Evolutionary conservation across 2,329 filamentous ascomycete genomes (phyloP), one percentile per base, ranked within the genome.

Genomic region (Hymenoscyphus fraxineus): DNA sequence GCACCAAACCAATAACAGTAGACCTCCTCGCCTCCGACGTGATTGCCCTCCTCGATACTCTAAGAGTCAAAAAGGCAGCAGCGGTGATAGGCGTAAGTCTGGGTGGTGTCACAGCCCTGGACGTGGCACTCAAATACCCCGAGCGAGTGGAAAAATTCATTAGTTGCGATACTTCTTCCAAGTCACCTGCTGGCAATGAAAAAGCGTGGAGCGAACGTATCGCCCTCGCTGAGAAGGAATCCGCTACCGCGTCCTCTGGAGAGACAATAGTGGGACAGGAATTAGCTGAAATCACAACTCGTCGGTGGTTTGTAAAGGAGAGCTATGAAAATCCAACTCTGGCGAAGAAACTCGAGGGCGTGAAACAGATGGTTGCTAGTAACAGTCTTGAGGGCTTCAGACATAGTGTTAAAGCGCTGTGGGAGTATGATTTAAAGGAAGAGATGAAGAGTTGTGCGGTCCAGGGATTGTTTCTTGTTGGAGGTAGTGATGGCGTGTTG

Each of bases 131-230:
- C 60, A 81, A 81, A 51, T 83, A 91, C 71, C 88, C 90, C 0
- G 67, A 78, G 0, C 81, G 85, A 55, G 77, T 92, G 15, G 74
- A 71, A 1, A 81, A 80, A 6, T 90, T 93, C 74, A 80, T 94
- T 27, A 83, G 88, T 3, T 93, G 91, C 76, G 91, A 95, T 76
- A 96, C 92, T 73, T 94, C 93, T 76, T 83, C 85, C 7, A 82
- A 85, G 5, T 87, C 88, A 0, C 91, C 89, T 65, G 79, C 87
- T 0, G 87, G 87, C 41, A 96, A 96, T 78, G 88, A 88, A 3
- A 83, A 86, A 58, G 90, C 91, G 0, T 96, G 92, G 92, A 86
- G 85, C 63, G 90, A 93, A 55, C 88, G 92, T 35, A 88, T 92
- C 63, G 83, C 79, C 0, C 76, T 93, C 2, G 87, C 89, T 0